phyloP scores from a whole-genome alignment of 2,329 filamentous ascomycete genomes.

The Paecilomyces fulvus region DNA sequence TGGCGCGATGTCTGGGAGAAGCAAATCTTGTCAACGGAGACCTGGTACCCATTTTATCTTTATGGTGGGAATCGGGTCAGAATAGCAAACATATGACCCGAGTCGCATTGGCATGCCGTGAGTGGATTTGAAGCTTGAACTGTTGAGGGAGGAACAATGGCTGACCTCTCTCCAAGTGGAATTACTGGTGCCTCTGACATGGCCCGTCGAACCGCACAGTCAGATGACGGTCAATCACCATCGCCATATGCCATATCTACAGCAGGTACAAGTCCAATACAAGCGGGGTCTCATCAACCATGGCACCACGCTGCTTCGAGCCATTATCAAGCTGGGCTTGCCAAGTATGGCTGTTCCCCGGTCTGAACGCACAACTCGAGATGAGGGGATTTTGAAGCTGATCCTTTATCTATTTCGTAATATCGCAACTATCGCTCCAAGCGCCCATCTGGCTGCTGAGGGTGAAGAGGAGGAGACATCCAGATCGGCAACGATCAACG shows the following conservation, averaged over 20 bases:
- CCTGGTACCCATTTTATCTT: conserved; percentile 76
- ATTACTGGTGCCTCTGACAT: conserved; percentile 83
- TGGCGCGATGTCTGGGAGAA: conserved; percentile 84
- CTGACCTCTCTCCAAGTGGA: conserved; percentile 52
- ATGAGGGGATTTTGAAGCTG: conserved; percentile 88
- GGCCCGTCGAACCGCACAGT: conserved; percentile 76
- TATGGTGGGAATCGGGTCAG: conserved; percentile 65
- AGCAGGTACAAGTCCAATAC: conserved; percentile 80
- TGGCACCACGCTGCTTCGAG: conserved; percentile 69
- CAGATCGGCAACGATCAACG: conserved; percentile 76
- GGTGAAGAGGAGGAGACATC: conserved; percentile 88
- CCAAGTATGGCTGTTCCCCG: conserved; percentile 75
- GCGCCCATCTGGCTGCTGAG: conserved; percentile 63
- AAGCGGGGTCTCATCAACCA: conserved; percentile 83
- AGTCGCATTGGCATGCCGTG: conserved; percentile 69
- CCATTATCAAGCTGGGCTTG: conserved; percentile 69
- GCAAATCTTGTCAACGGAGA: conserved; percentile 88
- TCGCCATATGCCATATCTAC: conserved; percentile 79
- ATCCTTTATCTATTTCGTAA: conserved; percentile 85
- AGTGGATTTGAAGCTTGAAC: conserved; percentile 10
- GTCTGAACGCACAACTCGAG: conserved; percentile 65
- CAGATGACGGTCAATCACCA: conserved; percentile 90
- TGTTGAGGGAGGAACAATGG: conserved; percentile 8
- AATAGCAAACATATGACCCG: conserved; percentile 69
- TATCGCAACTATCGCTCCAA: conserved; percentile 71